These are phyloP conservation scores for Chlorella ohadii DNA, from an alignment of 139 green algal genomes.

Conservation along the genomic window DNA sequence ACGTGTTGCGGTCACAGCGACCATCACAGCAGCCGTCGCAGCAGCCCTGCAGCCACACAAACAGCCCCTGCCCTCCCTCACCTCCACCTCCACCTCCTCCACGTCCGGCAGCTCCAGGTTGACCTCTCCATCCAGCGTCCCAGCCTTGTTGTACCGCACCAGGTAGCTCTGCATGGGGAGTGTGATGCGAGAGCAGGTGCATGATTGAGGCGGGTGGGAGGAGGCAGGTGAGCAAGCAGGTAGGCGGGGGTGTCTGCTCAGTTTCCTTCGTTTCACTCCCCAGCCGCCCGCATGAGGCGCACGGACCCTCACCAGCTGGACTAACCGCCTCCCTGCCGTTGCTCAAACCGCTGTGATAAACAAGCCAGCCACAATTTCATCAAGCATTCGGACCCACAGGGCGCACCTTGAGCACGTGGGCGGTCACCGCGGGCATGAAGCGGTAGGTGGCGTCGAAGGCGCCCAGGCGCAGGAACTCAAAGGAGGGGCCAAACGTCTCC, in stretches of 20 bases:
- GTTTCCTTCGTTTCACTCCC: too few relatives aligned
- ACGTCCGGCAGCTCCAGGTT: constrained; percentile 37
- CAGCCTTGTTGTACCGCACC: constrained; percentile 39
- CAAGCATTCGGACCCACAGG: not conserved
- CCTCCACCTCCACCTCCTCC: not conserved
- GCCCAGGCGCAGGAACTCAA: constrained; percentile 33
- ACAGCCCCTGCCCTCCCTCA: not conserved
- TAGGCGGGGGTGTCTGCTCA: too few relatives aligned
- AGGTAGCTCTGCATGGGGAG: not conserved
- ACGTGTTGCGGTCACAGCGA: too few relatives aligned
- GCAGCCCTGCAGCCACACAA: too few relatives aligned
- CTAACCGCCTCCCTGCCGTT: too few relatives aligned
- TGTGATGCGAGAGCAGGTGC: too few relatives aligned
- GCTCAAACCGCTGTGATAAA: too few relatives aligned
- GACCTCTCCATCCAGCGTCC: constrained; percentile 9
- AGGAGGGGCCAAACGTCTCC: constrained; percentile 25
- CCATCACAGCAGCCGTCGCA: too few relatives aligned
- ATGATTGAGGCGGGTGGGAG: not conserved
- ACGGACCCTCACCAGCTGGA: too few relatives aligned
- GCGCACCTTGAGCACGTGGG: constrained; percentile 31
- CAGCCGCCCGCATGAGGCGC: not conserved
- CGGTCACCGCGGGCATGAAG: constrained; percentile 17
- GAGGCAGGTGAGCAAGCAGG: not conserved
- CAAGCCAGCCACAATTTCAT: too few relatives aligned
- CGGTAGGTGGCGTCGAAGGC: not conserved